Evolutionary conservation across 345 rosid species (phyloP).

Genomic region (Arabis hirsuta): DNA sequence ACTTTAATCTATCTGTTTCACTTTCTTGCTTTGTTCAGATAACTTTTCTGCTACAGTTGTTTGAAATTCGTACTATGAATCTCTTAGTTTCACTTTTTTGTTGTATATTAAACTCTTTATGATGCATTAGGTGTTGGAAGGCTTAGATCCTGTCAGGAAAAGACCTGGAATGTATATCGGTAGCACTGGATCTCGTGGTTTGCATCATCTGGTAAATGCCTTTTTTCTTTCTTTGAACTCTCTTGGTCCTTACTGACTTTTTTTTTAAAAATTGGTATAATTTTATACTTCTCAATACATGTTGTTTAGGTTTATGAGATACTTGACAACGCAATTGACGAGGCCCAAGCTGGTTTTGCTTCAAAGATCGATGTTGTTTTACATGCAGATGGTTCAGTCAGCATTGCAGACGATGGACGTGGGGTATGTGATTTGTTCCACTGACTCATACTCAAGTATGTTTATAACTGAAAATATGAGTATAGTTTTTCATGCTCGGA

Average conservation of each 20-base stretch:
- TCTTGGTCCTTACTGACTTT: background rate
- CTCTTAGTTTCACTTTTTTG: background rate
- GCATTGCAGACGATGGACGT: conserved; percentile 89
- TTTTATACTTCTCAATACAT: background rate
- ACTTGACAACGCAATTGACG: conserved; percentile 94
- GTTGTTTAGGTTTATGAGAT: conserved; percentile 84
- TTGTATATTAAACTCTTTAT: background rate
- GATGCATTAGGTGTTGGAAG: conserved; percentile 80
- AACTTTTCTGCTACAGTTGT: background rate
- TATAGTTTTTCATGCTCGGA: background rate
- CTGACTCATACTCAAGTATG: background rate
- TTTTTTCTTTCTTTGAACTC: background rate
- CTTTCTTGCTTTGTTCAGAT: conserved; percentile 9
- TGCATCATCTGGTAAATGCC: conserved; percentile 86
- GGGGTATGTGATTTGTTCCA: conserved; percentile 66
- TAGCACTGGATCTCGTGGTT: conserved; percentile 96
- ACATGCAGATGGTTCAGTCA: conserved; percentile 76
- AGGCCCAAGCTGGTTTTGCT: conserved; percentile 97
- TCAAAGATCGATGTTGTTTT: conserved; percentile 69
- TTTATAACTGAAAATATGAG: background rate
- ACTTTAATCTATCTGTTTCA: conserved; percentile 3
- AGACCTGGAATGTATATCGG: conserved; percentile 99
- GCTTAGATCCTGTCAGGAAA: conserved; percentile 95
- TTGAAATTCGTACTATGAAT: background rate
- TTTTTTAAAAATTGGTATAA: background rate